A percentile compares a stretch with the other conserved stretches of the same genome.
phyloP scores from a whole-genome alignment of 2,329 filamentous ascomycete genomes.

The Alternaria viburni region DNA sequence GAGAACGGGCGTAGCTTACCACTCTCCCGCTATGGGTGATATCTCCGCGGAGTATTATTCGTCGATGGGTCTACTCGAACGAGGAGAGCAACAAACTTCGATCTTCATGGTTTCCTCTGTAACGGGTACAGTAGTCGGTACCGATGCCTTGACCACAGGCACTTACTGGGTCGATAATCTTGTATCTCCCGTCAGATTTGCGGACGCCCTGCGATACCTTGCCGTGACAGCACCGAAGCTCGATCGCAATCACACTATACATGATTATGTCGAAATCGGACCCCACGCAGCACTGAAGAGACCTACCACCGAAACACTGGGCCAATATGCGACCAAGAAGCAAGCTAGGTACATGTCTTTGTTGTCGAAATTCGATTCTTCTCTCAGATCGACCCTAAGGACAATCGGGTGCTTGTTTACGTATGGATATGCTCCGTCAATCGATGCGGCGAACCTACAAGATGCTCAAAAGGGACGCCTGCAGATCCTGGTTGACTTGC shows the following conservation, averaged over 20 bases:
- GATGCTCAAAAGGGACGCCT: not conserved
- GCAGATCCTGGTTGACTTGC: conserved; percentile 2
- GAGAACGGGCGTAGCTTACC: not conserved
- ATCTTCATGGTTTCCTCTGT: not conserved
- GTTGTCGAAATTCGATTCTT: not conserved
- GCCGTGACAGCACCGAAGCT: not conserved
- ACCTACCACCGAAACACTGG: conserved; percentile 15
- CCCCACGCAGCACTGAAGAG: conserved; percentile 42
- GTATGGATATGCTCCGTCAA: not conserved
- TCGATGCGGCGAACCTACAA: not conserved
- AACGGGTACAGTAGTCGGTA: not conserved
- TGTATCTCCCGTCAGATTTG: conserved; percentile 44
- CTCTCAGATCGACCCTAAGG: not conserved
- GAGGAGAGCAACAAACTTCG: not conserved
- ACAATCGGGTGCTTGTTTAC: not conserved
- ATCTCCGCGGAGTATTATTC: not conserved
- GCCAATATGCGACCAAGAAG: not conserved
- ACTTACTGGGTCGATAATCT: conserved; percentile 47
- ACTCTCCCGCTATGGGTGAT: not conserved
- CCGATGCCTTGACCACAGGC: conserved; percentile 23
- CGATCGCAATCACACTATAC: not conserved
- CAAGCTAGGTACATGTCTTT: not conserved
- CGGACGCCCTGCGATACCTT: conserved; percentile 1
- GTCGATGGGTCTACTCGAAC: not conserved
- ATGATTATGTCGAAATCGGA: conserved; percentile 33